Percentiles rank a stretch among this genome's conserved stretches.
Conservation (phyloP, 352 stramenopile species). For the Pythium graminicola region DNA sequence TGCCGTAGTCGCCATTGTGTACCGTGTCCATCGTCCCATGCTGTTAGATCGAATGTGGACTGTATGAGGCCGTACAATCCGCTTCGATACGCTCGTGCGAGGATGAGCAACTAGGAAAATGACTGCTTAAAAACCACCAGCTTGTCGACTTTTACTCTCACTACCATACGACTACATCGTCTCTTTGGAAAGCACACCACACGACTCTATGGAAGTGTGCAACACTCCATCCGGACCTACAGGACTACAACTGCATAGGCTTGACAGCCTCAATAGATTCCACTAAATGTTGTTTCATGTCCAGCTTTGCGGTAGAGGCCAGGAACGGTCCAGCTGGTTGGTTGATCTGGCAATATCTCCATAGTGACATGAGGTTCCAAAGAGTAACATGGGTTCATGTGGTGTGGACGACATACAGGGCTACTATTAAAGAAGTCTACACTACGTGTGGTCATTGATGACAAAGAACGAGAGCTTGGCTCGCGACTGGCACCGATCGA, state of each 20-base stretch:
- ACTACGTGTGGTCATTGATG: background rate
- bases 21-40: background rate
- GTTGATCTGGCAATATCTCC: background rate
- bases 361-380: background rate
- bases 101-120: no score
- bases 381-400: background rate
- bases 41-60: background rate
- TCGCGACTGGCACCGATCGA: no score
- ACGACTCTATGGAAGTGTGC: background rate
- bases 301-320: background rate
- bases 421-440: background rate
- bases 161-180: background rate
- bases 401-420: background rate
- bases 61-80: no score
- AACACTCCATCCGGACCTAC: slow-evolving; percentile 1
- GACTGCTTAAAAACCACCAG: no score
- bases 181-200: background rate
- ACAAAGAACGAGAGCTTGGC: slow-evolving; percentile 11
- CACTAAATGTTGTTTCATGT: background rate
- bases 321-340: background rate
- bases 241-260: background rate
- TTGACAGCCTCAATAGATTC: background rate
- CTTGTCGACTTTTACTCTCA: background rate
- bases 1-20: background rate
- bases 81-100: no score